A percentile compares a stretch with the other conserved stretches of the same genome.
phyloP scores from a whole-genome alignment of 768 basidiomycete genomes.

The Hygrophorus pudorinus region DNA sequence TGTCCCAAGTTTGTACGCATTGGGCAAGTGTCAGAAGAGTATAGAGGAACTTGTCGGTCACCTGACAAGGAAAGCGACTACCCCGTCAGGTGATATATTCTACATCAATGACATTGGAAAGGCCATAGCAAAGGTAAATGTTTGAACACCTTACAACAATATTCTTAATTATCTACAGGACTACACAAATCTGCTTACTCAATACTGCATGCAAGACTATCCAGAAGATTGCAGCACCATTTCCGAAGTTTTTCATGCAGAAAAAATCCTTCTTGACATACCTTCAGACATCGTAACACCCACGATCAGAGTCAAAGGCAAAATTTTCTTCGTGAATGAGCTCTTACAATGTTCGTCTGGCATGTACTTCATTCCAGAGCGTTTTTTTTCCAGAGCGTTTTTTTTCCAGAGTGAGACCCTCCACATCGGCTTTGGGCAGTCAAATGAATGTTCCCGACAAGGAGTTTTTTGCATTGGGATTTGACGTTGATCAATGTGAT shows the following conservation, averaged over 20 bases:
- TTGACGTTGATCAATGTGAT: neutral
- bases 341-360: neutral
- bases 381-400: neutral
- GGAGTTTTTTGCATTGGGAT: conserved; percentile 1
- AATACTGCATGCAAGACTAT: conserved; percentile 17
- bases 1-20: conserved; percentile 17
- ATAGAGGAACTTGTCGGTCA: conserved; percentile 14
- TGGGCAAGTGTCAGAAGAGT: conserved; percentile 13
- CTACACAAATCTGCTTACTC: conserved; percentile 16
- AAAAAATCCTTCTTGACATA: conserved; percentile 20
- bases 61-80: conserved; percentile 13
- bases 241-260: conserved; percentile 17
- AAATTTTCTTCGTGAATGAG: neutral
- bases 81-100: conserved; percentile 17
- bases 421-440: neutral
- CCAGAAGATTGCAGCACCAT: conserved; percentile 16
- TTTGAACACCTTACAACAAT: neutral
- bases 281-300: conserved; percentile 17
- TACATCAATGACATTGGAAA: conserved; percentile 13
- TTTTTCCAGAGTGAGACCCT: neutral
- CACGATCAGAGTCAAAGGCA: conserved; percentile 9
- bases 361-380: conserved; percentile 3
- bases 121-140: conserved; percentile 3
- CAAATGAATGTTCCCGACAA: neutral
- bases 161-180: conserved; percentile 12